A percentile compares a stretch with the other conserved stretches of the same genome.
Evolutionary conservation across 495 filamentous ascomycete species (phyloP).

Genomic region (Neurospora sp.): DNA sequence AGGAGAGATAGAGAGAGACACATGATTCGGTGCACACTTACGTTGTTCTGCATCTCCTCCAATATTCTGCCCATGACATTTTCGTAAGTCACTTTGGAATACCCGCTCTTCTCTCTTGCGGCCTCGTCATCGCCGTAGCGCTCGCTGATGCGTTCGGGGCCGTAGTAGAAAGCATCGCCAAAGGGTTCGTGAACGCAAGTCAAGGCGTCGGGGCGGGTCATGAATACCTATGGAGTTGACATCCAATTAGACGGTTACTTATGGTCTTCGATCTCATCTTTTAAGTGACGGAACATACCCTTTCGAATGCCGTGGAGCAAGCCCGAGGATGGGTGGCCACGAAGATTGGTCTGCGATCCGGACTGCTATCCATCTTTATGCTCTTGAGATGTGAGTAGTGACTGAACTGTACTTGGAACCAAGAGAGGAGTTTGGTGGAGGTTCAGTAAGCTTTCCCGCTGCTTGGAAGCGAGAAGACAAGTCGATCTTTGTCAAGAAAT

Average conservation of each 20-base stretch:
- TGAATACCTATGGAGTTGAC: constrained; percentile 61
- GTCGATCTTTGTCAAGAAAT: background rate
- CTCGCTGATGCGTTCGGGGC: constrained; percentile 71
- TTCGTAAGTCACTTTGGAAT: constrained; percentile 63
- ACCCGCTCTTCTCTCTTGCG: constrained; percentile 61
- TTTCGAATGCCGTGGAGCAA: constrained; percentile 92
- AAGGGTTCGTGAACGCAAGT: constrained; percentile 89
- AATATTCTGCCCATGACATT: constrained; percentile 65
- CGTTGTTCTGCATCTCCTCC: constrained; percentile 45
- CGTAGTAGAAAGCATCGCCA: constrained; percentile 92
- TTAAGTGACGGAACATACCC: constrained; percentile 42
- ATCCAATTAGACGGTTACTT: background rate
- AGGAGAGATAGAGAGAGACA: background rate
- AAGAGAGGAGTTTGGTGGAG: background rate
- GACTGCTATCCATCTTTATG: background rate
- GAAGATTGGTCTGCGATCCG: constrained; percentile 62
- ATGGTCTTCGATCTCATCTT: background rate
- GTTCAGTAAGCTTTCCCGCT: background rate
- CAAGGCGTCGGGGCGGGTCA: constrained; percentile 76
- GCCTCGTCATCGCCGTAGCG: constrained; percentile 67
- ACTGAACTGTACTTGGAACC: background rate
- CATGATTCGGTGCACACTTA: constrained; percentile 7
- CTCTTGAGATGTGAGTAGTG: background rate
- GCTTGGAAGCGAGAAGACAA: background rate
- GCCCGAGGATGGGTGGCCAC: constrained; percentile 87